Percentiles rank a stretch among this genome's conserved stretches.
Conservation (phyloP, 306 rosid genomes). For the Quercus suber region DNA sequence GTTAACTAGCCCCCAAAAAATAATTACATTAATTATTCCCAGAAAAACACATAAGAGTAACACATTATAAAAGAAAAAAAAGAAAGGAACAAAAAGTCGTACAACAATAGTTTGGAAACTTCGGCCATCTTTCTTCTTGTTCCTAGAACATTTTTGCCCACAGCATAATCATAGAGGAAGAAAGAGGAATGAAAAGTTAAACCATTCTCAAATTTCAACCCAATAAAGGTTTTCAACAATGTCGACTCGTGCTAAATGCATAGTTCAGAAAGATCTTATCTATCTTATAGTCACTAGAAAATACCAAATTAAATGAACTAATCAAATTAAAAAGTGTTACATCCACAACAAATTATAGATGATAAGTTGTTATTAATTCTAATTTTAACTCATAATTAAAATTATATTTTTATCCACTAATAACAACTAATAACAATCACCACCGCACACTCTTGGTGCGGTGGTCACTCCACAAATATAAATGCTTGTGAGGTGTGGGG, state of each 20-base stretch:
- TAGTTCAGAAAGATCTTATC: not conserved
- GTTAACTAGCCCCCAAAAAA: too few species aligned
- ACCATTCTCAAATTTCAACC: not conserved
- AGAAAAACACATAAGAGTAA: too few species aligned
- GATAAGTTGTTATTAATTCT: too few species aligned
- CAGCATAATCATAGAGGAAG: slow-evolving; percentile 3
- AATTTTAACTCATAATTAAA: too few species aligned
- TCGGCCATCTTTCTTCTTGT: slow-evolving; percentile 9
- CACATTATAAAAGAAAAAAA: not conserved
- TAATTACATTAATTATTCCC: too few species aligned
- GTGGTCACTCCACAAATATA: too few species aligned
- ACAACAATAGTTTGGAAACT: slow-evolving; percentile 16
- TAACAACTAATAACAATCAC: too few species aligned
- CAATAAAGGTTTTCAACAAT: slow-evolving; percentile 13
- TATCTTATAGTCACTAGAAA: not conserved
- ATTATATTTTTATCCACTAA: too few species aligned
- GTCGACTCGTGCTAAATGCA: not conserved
- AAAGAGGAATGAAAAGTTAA: not conserved
- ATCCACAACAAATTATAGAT: not conserved
- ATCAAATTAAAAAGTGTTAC: not conserved
- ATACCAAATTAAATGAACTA: not conserved
- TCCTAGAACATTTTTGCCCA: not conserved
- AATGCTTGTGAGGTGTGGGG: too few species aligned
- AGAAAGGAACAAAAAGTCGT: not conserved
- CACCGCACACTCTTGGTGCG: too few species aligned